Evolutionary conservation across 768 basidiomycete species (phyloP), one percentile per base, ranked within the genome.

Genomic region (Mycena polygramma): DNA sequence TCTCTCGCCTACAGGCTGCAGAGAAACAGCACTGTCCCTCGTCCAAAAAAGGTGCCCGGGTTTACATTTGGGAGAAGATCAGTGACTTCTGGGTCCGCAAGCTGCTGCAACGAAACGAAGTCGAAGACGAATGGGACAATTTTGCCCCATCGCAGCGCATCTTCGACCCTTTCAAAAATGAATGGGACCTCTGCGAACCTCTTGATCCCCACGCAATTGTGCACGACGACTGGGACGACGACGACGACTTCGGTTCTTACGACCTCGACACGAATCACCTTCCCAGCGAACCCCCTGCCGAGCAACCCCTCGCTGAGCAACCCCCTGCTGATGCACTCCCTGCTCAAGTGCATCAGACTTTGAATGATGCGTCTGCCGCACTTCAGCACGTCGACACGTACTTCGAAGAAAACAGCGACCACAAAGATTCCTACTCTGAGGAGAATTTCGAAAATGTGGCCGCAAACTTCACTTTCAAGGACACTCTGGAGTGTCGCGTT

Each of bases 141-240:
- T 77, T 70, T 68, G 30, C 24, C n/a, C 4, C 10, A 8, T 68
- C 26, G 14, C 75, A 76, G 55, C 49, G 68, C 17, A 46, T 68
- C 55, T 77, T 73, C 58, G 63, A 77, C 59, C 60, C 69, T 17
- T 73, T 73, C 55, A 49, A 41, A 24, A 63, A 77, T 64, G 74
- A 76, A 58, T 77, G 76, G 74, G 76, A 77, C 60, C 52, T 77
- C 4, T 76, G 76, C 64, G 22, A 57, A 24, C 57, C 57, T 41
- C 36, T 57, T 13, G 57, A 57, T 37, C 57, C 57, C n/a, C 11
- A 57, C 8, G 57, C 57, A 41, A 37, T 22, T 41, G 19, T 39
- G 20, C 13, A n/a, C 13, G 35, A 57, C 30, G 30, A 30, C 6
- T 30, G 30, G 30, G 30, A 30, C 30, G 30, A 30, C 30, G n/a